phyloP scores from a whole-genome alignment of 306 rosid genomes.

The Malus sieversii region DNA sequence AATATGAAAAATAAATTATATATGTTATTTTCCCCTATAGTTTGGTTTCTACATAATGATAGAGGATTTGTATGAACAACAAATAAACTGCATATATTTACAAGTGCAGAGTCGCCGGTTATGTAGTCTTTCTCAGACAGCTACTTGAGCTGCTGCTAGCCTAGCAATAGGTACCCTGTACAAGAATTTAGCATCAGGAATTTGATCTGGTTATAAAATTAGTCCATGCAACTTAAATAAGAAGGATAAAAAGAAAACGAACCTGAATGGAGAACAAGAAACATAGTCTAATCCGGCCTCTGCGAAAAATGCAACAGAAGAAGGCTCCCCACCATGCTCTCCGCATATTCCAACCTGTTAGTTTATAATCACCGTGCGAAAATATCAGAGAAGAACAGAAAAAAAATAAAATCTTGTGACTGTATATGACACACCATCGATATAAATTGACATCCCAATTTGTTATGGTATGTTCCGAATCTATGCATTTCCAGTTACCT shows the following conservation, averaged over 20 bases:
- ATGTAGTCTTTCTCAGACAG: slow-evolving; percentile 20
- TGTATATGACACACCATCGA: not conserved
- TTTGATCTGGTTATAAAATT: not conserved
- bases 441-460: not conserved
- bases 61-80: not conserved
- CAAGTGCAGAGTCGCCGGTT: not conserved
- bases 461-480: not conserved
- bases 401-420: not conserved
- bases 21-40: not conserved
- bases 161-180: slow-evolving; percentile 95
- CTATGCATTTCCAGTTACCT: slow-evolving; percentile 27
- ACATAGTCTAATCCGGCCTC: slow-evolving; percentile 94
- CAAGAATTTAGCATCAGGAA: not conserved
- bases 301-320: slow-evolving; percentile 91
- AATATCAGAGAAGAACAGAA: not conserved
- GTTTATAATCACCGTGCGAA: not conserved
- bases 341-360: slow-evolving; percentile 95
- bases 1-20: no score
- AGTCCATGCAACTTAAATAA: not conserved
- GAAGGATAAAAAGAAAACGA: not conserved
- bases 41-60: not conserved
- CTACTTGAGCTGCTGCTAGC: slow-evolving; percentile 96
- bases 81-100: not conserved
- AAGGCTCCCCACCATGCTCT: slow-evolving; percentile 98
- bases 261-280: slow-evolving; percentile 98